A percentile compares a stretch with the other conserved stretches of the same genome.
phyloP scores from a whole-genome alignment of 2,329 filamentous ascomycete genomes.

The Cladosporium sphaerospermum region DNA sequence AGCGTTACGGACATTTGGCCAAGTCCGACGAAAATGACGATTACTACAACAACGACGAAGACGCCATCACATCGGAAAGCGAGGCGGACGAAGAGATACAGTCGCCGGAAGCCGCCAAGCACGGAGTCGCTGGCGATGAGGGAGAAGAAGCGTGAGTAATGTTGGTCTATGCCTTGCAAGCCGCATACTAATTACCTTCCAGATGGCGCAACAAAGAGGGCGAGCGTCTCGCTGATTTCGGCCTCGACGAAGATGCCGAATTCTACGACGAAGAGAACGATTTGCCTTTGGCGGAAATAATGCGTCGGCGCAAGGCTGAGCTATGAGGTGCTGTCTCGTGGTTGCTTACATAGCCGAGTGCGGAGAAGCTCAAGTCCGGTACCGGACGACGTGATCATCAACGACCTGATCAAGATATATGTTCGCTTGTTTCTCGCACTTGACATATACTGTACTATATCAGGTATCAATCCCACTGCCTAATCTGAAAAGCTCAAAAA shows the following conservation, averaged over 20 bases:
- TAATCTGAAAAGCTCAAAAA: too few relatives aligned
- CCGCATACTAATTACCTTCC: not conserved
- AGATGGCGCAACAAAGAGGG: conserved; percentile 69
- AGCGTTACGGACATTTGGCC: conserved; percentile 31
- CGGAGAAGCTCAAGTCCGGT: not conserved
- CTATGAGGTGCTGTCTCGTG: not conserved
- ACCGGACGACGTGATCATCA: not conserved
- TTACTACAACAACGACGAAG: conserved; percentile 19
- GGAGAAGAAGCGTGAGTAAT: conserved; percentile 43
- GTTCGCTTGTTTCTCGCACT: too few relatives aligned
- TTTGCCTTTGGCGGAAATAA: conserved; percentile 62
- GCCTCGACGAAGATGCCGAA: conserved; percentile 71
- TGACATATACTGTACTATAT: too few relatives aligned
- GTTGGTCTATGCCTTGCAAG: not conserved
- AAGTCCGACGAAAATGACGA: conserved; percentile 16
- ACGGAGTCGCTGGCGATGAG: conserved; percentile 20
- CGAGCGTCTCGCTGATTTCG: conserved; percentile 67
- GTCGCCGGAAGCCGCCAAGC: not conserved
- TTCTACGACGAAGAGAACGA: conserved; percentile 59
- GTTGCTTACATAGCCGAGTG: not conserved
- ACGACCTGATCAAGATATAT: too few relatives aligned
- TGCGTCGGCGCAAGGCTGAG: conserved; percentile 47
- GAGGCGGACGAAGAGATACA: conserved; percentile 25
- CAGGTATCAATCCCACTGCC: too few relatives aligned
- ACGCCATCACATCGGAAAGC: conserved; percentile 40